These are phyloP conservation scores for Candida arabinofermentans DNA, from an alignment of 805 yeast species.

Conservation along the genomic window DNA sequence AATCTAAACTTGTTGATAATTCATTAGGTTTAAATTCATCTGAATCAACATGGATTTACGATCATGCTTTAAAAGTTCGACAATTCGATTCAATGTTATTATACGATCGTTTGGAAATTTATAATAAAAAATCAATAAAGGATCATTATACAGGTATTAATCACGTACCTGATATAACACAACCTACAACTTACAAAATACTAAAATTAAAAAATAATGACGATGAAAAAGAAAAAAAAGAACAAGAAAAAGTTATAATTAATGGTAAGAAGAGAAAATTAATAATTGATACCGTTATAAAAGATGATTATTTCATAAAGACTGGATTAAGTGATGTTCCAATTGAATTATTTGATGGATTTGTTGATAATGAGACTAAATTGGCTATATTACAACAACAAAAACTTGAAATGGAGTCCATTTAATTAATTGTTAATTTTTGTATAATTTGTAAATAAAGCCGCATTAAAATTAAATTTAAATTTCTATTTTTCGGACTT, in stretches of 20 bases:
- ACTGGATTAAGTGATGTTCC: slow-evolving; percentile 69
- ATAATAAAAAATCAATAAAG: slow-evolving; percentile 53
- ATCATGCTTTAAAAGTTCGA: slow-evolving; percentile 75
- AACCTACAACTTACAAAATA: slow-evolving; percentile 49
- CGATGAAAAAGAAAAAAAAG: slow-evolving; percentile 10
- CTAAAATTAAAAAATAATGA: slow-evolving; percentile 27
- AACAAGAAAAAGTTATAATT: too few relatives aligned
- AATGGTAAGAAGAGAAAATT: slow-evolving; percentile 37
- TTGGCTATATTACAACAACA: slow-evolving; percentile 63
- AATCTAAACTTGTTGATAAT: slow-evolving; percentile 2
- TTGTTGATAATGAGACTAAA: slow-evolving; percentile 53
- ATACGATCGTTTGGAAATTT: slow-evolving; percentile 50
- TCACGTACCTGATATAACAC: slow-evolving; percentile 72
- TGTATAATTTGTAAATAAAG: too few relatives aligned
- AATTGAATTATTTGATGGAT: slow-evolving; percentile 50
- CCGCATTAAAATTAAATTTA: too few relatives aligned
- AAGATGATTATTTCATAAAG: slow-evolving; percentile 35
- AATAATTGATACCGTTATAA: slow-evolving; percentile 43
- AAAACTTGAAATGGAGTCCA: slow-evolving; percentile 36
- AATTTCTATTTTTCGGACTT: too few relatives aligned
- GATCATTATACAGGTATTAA: slow-evolving; percentile 84
- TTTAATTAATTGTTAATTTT: neutral
- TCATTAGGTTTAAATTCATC: slow-evolving; percentile 25
- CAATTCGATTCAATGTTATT: slow-evolving; percentile 63
- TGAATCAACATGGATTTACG: slow-evolving; percentile 76